Evolutionary conservation across 768 basidiomycete genomes (phyloP), one percentile per base, ranked within the genome.

Genomic region (Trametes sanguinea): DNA sequence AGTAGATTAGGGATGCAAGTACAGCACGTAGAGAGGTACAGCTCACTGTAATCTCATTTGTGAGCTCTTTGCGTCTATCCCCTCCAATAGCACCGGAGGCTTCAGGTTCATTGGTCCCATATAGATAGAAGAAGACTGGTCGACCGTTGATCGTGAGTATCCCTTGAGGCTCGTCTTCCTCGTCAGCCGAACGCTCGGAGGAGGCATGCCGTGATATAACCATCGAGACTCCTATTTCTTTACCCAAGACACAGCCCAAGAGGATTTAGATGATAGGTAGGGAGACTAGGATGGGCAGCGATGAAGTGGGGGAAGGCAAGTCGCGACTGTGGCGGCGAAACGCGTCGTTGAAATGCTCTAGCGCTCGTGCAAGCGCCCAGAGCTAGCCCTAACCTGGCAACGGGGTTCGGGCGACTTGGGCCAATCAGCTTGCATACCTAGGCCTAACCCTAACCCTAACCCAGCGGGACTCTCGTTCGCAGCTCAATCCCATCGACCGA

Each of bases 111-210:
- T 51, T 35, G 14, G 35, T 61, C 5, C 56, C 60, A 22, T 47
- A 61, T 17, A 64, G 42, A 42, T 61, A 57, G 60, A 65, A 64
- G 16, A 17, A 44, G 9, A 64, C 59, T 3, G 63, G 54, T 22
- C 51, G 33, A 1, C 44, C 58, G 39, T 57, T 33, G n/a, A 10
- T 29, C 17, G 30, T 47, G 62, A 63, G 57, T 9, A 58, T 27
- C 17, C 13, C 3, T 6, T 16, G 33, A 2, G 14, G 40, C 5
- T 11, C 50, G 0, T 8, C 57, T 17, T 52, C 30, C 16, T 42
- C 42, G 33, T 4, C 43, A 10, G 2, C 30, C 3, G 46, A 13
- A 29, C 29, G 29, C 16, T 22, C 42, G 3, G 43, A 44, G 5
- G 17, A 40, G 33, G 51, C 56, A 5, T 37, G 7, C 13, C 54